Evolutionary conservation across 1,284 basidiomycete genomes (phyloP).

Genomic region (Cutaneotrichosporon sp.): DNA sequence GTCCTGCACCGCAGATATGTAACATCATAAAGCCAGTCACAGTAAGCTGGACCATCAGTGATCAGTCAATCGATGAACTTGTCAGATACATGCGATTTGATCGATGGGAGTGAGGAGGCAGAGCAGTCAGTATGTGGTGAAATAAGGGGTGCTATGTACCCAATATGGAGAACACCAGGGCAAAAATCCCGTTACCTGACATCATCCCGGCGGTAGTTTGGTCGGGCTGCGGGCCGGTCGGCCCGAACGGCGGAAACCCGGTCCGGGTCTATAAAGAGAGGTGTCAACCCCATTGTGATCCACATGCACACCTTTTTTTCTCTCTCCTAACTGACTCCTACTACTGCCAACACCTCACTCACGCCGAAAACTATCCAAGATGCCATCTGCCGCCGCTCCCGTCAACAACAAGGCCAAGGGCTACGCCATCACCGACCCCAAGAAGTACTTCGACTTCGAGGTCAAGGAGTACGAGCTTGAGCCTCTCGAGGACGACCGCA

Average conservation of each 20-base stretch:
- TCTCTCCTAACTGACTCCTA: neutral
- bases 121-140: no score
- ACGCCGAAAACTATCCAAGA: neutral
- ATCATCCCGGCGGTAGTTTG: no score
- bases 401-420: conserved; percentile 22
- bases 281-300: neutral
- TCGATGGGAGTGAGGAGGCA: no score
- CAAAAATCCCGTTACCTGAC: no score
- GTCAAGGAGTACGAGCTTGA: conserved; percentile 63
- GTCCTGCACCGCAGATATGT: no score
- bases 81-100: no score
- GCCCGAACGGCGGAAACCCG: neutral
- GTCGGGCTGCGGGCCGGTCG: conserved; percentile 2
- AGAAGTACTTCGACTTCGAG: conserved; percentile 47
- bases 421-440: conserved; percentile 43
- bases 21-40: no score
- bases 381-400: conserved; percentile 5
- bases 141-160: no score
- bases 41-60: no score
- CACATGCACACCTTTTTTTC: neutral
- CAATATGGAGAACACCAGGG: no score
- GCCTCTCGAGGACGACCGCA: conserved; percentile 58
- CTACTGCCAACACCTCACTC: neutral
- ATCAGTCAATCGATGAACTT: no score
- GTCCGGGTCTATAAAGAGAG: neutral